Base-by-base conservation (phyloP, 169 alveolate species). In the Fabrea salina region DNA sequence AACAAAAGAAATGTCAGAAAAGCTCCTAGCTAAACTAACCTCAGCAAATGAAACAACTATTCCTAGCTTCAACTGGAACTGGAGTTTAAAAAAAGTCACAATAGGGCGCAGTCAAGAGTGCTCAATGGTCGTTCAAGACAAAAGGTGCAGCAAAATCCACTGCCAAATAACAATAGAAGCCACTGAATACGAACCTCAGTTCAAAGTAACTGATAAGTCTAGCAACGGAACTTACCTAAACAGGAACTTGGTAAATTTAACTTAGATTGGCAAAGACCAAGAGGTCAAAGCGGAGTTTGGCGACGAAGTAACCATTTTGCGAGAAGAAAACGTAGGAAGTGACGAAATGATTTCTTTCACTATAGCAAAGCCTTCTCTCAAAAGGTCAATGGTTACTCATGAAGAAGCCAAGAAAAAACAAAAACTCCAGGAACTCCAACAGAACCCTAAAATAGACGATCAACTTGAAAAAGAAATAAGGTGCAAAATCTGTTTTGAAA, bases 401-500 rank as follows among this genome's bases (percentile, higher is more conserved):
- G 30, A 59, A 47, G 64, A 41, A 49, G 5, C 44, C 4, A 47
- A 58, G 19, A 47, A 25, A 47, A 47, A 25, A 47, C 56, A 47
- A 47, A 47, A 16, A 27, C 2, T 35, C 32, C 70, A 79, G 30
- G 79, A 71, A 33, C 71, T 50, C 19, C 64, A 75, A 32, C 57
- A 40, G 32, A 57, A 61, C 59, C 37, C 6, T 22, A 61, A 81
- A 41, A 82, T 50, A 67, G 53, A 61, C 74, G 30, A 57, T 51
- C 77, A 67, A 43, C 51, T 88, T 25, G 67, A 66, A 44, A 84
- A 85, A 25, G 84, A 84, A 41, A 49, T 85, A 3, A 80, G 79
- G 19, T 89, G 94, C 64, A 67, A 66, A 3, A 86, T 90, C 19
- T 90, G 95, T 71, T 68, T 64, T 67, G 87, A 77, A 57, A 56